Evolutionary conservation across 169 alveolate genomes (phyloP).

Genomic region (Plasmodium ovale): DNA sequence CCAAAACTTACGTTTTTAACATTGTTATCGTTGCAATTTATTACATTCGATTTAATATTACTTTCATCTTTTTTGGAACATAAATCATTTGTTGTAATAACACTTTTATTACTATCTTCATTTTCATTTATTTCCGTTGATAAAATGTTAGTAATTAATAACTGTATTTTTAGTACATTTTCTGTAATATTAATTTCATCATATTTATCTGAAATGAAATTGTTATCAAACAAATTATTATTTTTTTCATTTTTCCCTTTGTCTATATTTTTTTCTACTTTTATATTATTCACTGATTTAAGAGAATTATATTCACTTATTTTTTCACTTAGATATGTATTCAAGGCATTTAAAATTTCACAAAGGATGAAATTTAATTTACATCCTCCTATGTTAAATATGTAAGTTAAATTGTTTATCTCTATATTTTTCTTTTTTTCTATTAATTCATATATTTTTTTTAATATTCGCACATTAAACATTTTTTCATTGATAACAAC

Average conservation of each 20-base stretch:
- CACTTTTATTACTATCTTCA: conserved; percentile 1
- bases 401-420: conserved; percentile 20
- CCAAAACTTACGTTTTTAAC: background rate
- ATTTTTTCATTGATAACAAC: conserved; percentile 45
- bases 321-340: conserved; percentile 28
- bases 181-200: conserved; percentile 26
- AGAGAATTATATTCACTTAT: conserved; percentile 16
- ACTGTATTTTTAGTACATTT: conserved; percentile 20
- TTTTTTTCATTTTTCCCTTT: conserved; percentile 5
- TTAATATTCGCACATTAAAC: conserved; percentile 28
- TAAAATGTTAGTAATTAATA: conserved; percentile 25
- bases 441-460: conserved; percentile 34
- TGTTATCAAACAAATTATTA: conserved; percentile 14
- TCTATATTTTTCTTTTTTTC: conserved; percentile 30
- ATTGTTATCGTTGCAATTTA: background rate
- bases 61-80: too few species aligned
- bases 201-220: conserved; percentile 14
- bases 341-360: conserved; percentile 40
- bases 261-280: background rate
- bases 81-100: background rate
- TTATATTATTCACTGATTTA: background rate
- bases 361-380: background rate
- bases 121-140: background rate
- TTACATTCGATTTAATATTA: background rate
- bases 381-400: conserved; percentile 45